A percentile compares a stretch with the other conserved stretches of the same genome.
phyloP scores from a whole-genome alignment of 1,139 yeast species.

The Arxiozyma telluris region DNA sequence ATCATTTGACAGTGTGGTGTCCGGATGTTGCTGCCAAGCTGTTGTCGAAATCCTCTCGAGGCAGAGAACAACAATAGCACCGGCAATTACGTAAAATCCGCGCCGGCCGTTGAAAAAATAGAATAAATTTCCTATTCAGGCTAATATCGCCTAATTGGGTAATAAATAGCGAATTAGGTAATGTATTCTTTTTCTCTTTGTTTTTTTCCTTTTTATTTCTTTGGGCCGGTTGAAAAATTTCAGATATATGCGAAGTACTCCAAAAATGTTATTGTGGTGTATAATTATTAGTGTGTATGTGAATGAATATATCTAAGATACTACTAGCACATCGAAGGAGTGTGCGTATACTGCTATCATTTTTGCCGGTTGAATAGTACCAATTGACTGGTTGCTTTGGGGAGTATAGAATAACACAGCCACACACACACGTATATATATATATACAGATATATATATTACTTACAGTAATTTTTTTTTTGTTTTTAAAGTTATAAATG shows the following conservation, averaged over 20 bases:
- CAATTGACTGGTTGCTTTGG: too few species aligned
- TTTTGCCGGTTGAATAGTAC: neutral
- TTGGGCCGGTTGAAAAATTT: neutral
- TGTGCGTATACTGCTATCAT: too few species aligned
- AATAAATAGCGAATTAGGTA: neutral
- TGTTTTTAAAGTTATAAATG: neutral
- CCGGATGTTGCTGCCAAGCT: neutral
- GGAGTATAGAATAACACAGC: too few species aligned
- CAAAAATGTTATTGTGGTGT: too few species aligned
- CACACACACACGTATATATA: too few species aligned
- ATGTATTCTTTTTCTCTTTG: too few species aligned
- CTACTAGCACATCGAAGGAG: too few species aligned
- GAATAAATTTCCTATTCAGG: neutral
- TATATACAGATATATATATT: too few species aligned
- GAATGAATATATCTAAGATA: too few species aligned
- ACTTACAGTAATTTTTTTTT: neutral
- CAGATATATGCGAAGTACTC: neutral
- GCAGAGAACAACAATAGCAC: neutral
- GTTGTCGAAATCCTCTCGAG: neutral
- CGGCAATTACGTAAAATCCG: neutral
- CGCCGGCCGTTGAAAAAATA: neutral
- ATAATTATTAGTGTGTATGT: too few species aligned
- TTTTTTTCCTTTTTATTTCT: too few species aligned
- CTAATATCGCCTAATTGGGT: neutral
- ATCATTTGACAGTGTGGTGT: neutral